Conservation (phyloP, 83 land plant species). For the Picea abies region DNA sequence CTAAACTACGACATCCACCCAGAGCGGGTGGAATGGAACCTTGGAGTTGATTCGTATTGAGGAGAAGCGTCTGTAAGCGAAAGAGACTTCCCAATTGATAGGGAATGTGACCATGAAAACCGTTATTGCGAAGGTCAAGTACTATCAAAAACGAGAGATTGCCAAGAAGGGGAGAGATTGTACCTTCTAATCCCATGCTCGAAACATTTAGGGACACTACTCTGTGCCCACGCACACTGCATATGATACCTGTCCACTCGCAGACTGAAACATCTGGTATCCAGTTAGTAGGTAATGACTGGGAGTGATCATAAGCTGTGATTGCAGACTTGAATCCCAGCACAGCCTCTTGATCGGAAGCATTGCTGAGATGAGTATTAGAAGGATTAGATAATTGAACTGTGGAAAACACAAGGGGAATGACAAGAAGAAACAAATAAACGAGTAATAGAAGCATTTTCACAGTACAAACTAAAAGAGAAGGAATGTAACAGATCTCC, state of each 20-base stretch:
- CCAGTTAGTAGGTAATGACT: conserved; percentile 24
- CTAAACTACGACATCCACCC: conserved; percentile 14
- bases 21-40: conserved; percentile 36
- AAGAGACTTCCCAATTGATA: conserved; percentile 22
- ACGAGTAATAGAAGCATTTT: too few relatives aligned
- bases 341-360: conserved; percentile 17
- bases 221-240: conserved; percentile 15
- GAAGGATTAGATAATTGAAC: background rate
- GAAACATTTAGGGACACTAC: conserved; percentile 18
- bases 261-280: conserved; percentile 23
- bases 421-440: background rate
- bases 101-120: conserved; percentile 31
- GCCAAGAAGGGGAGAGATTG: conserved; percentile 28
- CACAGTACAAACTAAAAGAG: too few relatives aligned
- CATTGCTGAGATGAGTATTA: background rate
- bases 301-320: conserved; percentile 16
- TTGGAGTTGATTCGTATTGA: conserved; percentile 4
- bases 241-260: conserved; percentile 26
- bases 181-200: conserved; percentile 10
- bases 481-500: too few relatives aligned
- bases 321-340: conserved; percentile 23
- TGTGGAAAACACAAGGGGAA: background rate
- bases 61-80: background rate
- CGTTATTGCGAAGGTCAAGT: background rate
- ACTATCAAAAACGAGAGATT: conserved; percentile 34